Percentiles rank a stretch among this genome's conserved stretches.
These are phyloP conservation scores for Diutina scorzettiae DNA, from an alignment of 1,139 yeast species.

Conservation along the genomic window DNA sequence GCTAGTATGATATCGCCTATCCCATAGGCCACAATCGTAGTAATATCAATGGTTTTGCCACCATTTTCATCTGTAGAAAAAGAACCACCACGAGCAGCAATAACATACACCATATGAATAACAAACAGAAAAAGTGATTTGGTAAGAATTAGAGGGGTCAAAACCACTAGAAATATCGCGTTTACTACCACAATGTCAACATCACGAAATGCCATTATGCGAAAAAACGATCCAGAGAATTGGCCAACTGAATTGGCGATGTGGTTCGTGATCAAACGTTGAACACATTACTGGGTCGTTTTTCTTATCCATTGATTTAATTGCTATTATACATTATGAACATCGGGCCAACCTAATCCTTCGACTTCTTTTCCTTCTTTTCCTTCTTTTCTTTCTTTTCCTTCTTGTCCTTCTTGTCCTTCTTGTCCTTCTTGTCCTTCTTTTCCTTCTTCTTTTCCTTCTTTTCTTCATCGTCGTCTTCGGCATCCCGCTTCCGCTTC, in stretches of 20 bases:
- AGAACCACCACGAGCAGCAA: background rate
- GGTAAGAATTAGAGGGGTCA: background rate
- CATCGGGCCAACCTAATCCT: background rate
- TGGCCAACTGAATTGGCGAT: background rate
- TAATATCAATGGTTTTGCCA: too few species aligned
- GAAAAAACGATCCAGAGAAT: background rate
- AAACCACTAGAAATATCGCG: background rate
- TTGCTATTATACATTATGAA: background rate
- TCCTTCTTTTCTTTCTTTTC: slow-evolving; percentile 32
- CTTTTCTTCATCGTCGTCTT: slow-evolving; percentile 32
- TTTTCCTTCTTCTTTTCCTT: slow-evolving; percentile 49
- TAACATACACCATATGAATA: background rate
- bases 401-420: slow-evolving; percentile 51
- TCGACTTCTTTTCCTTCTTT: slow-evolving; percentile 25
- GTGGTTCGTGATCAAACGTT: too few species aligned
- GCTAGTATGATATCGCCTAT: background rate
- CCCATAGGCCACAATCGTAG: background rate
- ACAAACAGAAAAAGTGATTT: background rate
- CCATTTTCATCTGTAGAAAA: too few species aligned
- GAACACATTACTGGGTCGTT: too few species aligned
- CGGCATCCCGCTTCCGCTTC: slow-evolving; percentile 42
- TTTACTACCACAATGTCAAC: too few species aligned
- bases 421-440: slow-evolving; percentile 55
- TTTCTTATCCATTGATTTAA: background rate
- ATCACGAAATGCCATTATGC: background rate